Evolutionary conservation across 495 filamentous ascomycete species (phyloP).

Genomic region (Hypoxylon perforatum): DNA sequence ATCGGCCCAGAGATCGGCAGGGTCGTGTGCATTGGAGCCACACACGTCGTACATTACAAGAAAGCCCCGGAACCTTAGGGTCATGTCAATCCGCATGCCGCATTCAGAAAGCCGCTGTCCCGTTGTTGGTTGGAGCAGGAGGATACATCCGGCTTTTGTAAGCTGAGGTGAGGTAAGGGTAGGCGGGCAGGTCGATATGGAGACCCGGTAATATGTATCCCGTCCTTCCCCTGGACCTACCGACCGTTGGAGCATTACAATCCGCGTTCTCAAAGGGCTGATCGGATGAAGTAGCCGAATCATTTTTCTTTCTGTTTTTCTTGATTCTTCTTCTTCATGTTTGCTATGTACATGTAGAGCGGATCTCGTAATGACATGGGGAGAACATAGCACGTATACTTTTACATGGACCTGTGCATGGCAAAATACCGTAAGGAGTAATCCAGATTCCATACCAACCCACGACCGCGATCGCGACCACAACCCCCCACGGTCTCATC

Average conservation of each 20-base stretch:
- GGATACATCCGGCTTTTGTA: not conserved
- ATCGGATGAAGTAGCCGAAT: constrained; percentile 26
- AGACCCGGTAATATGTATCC: no score
- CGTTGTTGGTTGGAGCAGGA: constrained; percentile 15
- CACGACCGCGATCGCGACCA: no score
- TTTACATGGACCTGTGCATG: constrained; percentile 20
- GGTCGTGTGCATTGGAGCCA: constrained; percentile 16
- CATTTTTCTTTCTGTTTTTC: constrained; percentile 14
- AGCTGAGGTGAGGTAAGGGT: not conserved
- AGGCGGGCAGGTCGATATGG: not conserved
- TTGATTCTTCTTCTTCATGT: constrained; percentile 7
- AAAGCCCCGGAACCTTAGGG: constrained; percentile 23
- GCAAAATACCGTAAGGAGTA: constrained; percentile 15
- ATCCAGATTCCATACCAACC: constrained; percentile 31
- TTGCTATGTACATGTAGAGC: constrained; percentile 28
- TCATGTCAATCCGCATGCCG: constrained; percentile 25
- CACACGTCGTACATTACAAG: constrained; percentile 11
- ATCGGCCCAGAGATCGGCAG: constrained; percentile 31
- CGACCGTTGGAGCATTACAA: constrained; percentile 23
- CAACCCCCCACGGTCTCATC: constrained; percentile 17
- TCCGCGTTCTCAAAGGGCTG: constrained; percentile 18
- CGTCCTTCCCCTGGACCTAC: not conserved
- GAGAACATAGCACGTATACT: constrained; percentile 14
- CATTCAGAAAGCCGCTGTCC: constrained; percentile 28
- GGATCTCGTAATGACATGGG: constrained; percentile 22